Conservation (phyloP, 75 land plant species). For the Ceratopteris richardii region DNA sequence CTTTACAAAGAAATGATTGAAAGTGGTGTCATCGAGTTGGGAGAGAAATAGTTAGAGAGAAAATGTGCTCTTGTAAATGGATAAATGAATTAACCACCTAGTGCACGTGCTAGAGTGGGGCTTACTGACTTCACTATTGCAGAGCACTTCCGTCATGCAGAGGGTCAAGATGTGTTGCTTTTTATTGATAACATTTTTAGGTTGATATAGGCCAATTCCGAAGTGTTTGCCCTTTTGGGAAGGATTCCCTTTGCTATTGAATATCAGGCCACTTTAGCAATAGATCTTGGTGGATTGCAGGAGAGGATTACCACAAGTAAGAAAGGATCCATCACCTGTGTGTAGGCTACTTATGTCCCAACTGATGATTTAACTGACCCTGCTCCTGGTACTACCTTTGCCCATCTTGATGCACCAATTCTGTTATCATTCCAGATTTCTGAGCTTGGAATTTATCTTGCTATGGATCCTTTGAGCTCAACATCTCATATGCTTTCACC, state of each 20-base stretch:
- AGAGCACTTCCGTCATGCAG: conserved; percentile 83
- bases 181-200: conserved; percentile 93
- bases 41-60: conserved; percentile 96
- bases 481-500: conserved; percentile 95
- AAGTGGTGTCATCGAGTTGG: conserved; percentile 98
- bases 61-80: conserved; percentile 89
- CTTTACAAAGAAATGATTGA: conserved; percentile 98
- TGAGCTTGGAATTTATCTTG: conserved; percentile 97
- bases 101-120: conserved; percentile 97
- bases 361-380: too few relatives aligned
- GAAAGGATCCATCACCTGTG: too few relatives aligned
- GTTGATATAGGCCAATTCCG: conserved; percentile 96
- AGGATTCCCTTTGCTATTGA: conserved; percentile 98
- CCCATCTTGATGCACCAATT: conserved; percentile 93
- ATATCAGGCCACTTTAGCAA: conserved; percentile 87
- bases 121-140: conserved; percentile 82
- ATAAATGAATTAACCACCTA: conserved; percentile 97
- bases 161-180: too few relatives aligned
- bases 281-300: conserved; percentile 95
- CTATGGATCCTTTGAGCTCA: conserved; percentile 90
- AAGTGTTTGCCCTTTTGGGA: too few relatives aligned
- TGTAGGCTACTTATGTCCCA: too few relatives aligned
- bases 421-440: conserved; percentile 87
- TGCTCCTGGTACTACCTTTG: conserved; percentile 97
- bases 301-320: too few relatives aligned